phyloP scores from a whole-genome alignment of 1,284 basidiomycete genomes.

The Rhizoctonia solani region DNA sequence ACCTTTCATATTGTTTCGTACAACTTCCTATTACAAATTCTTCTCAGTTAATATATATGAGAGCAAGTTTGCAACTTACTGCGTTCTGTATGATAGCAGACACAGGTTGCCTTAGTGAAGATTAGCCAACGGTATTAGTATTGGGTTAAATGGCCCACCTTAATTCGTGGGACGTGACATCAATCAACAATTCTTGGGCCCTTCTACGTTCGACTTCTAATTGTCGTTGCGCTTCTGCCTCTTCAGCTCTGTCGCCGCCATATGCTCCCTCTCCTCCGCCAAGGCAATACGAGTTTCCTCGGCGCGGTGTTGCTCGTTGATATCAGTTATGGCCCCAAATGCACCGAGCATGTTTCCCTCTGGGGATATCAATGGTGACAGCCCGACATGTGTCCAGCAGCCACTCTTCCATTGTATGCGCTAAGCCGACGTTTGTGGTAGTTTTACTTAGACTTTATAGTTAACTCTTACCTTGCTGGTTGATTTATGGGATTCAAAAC shows the following conservation, averaged over 20 bases:
- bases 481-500: conserved; percentile 30
- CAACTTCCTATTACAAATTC: conserved; percentile 15
- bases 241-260: conserved; percentile 41
- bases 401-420: background rate
- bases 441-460: background rate
- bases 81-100: conserved; percentile 41
- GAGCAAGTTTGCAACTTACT: background rate
- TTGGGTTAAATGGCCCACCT: background rate
- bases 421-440: background rate
- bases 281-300: conserved; percentile 40
- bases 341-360: background rate
- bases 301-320: conserved; percentile 41
- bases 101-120: conserved; percentile 41
- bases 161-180: conserved; percentile 37
- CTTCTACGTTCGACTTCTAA: conserved; percentile 41
- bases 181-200: conserved; percentile 36
- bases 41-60: conserved; percentile 37
- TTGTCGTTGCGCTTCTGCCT: conserved; percentile 17
- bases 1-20: conserved; percentile 40
- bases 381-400: background rate
- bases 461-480: background rate
- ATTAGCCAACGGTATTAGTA: background rate
- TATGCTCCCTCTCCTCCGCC: conserved; percentile 41
- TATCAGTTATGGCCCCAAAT: conserved; percentile 32
- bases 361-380: conserved; percentile 6